Percentiles rank a stretch among this genome's conserved stretches.
These are phyloP conservation scores for Murraya koenigii DNA, from an alignment of 345 rosid species.

Conservation along the genomic window DNA sequence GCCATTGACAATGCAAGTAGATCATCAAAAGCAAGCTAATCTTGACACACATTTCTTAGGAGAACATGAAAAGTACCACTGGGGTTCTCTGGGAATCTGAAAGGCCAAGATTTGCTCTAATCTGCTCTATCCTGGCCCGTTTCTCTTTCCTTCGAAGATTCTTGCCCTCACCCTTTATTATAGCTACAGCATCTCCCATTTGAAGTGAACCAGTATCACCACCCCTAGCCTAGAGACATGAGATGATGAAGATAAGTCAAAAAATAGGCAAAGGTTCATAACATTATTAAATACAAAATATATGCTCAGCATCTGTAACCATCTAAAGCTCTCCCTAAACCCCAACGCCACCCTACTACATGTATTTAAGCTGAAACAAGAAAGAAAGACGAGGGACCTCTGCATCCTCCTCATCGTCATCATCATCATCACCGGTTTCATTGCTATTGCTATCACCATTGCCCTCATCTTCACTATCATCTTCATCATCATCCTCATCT, in stretches of 20 bases:
- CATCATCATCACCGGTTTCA: constrained; percentile 46
- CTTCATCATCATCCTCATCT: constrained; percentile 73
- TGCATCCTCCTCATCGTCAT: constrained; percentile 36
- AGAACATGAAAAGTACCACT: constrained; percentile 36
- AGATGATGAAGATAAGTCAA: background rate
- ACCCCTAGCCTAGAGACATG: constrained; percentile 34
- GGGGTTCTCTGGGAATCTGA: constrained; percentile 98
- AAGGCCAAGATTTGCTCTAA: constrained; percentile 91
- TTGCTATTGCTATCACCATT: constrained; percentile 47
- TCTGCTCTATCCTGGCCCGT: constrained; percentile 88
- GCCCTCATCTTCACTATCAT: constrained; percentile 49
- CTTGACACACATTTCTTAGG: background rate
- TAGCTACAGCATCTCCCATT: constrained; percentile 82
- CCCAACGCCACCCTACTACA: background rate
- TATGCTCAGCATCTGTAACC: background rate
- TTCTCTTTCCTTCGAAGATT: constrained; percentile 83
- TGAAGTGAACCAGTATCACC: constrained; percentile 47
- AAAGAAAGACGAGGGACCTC: constrained; percentile 35
- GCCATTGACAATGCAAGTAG: background rate
- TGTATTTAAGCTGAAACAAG: constrained; percentile 11
- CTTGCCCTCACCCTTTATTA: constrained; percentile 81
- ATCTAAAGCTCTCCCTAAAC: background rate
- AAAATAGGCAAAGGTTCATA: constrained; percentile 10
- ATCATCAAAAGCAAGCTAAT: background rate
- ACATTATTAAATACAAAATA: background rate